Base-by-base conservation (phyloP, 306 rosid species). In the Pterocarpus macrocarpus region DNA sequence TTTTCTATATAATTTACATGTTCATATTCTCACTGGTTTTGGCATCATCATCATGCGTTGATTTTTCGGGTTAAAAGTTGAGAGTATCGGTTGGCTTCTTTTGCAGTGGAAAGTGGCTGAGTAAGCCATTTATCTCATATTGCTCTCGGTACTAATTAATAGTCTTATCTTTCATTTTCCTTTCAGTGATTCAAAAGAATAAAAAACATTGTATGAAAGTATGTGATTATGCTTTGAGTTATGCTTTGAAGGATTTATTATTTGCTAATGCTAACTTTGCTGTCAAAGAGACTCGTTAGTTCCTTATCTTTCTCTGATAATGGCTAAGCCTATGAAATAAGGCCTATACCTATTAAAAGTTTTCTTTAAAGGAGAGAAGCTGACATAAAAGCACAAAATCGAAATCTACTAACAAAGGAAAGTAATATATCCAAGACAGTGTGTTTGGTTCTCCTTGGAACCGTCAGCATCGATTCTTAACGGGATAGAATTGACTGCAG, bases 321-420 rank as follows among this genome's bases (percentile, higher is more conserved):
- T 70, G 33, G 12, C 62, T 10, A 70, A 22, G 76, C 58, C 63
- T 72, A 55, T 62, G 13, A 10, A 72, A 17, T 55, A 55, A 55
- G 22, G 65, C 65, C 65, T 36, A 10, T 41, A 14, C 36, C 1
- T 45, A 36, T 28, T 17, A 38, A 16, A 38, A 57, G 2, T 1
- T 38, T 55, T 38, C 53, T 55, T n/a, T 56, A 13, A 36, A n/a
- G 13, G 65, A 38, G 5, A 41, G 30, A 73, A 39, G 4, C 47
- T 52, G 3, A 50, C 28, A 36, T 17, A 36, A 10, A 56, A 17
- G 9, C 41, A 28, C 57, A 52, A 33, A 0, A 7, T 13, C 55
- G 13, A 10, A 57, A 36, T 57, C 4, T 12, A 33, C 14, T 73
- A 38, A 55, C 38, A 11, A 50, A 32, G 50, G 13, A 49, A 47